Percentiles rank a stretch among this genome's conserved stretches.
phyloP scores from a whole-genome alignment of 768 basidiomycete species.

The Hericium alpestre region DNA sequence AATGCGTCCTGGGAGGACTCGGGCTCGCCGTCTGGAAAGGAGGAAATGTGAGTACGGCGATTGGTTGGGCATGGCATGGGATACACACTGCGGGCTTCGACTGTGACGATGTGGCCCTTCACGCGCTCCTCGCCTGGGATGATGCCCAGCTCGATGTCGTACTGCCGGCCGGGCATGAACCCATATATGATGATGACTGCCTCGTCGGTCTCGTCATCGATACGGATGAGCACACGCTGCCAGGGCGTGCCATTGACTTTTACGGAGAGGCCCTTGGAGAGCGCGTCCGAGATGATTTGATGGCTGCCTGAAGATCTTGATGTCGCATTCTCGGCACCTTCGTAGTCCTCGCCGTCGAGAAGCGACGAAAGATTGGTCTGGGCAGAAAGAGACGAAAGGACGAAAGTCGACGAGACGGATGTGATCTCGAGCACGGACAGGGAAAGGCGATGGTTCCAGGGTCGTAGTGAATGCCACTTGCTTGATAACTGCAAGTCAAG shows the following conservation, averaged over 20 bases:
- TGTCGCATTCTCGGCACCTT: conserved; percentile 22
- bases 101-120: conserved; percentile 54
- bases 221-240: conserved; percentile 69
- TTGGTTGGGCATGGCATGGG: too few species aligned
- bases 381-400: conserved; percentile 42
- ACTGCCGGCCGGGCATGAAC: conserved; percentile 78
- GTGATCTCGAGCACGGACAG: conserved; percentile 72
- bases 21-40: not conserved
- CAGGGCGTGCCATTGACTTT: conserved; percentile 73
- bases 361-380: conserved; percentile 16
- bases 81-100: conserved; percentile 32
- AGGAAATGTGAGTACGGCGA: too few species aligned
- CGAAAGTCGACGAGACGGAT: conserved; percentile 76
- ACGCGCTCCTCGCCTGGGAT: conserved; percentile 50
- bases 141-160: conserved; percentile 79
- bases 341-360: conserved; percentile 25
- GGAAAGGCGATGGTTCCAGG: conserved; percentile 64
- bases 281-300: conserved; percentile 48
- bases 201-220: conserved; percentile 74
- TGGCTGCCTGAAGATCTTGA: conserved; percentile 9
- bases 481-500: not conserved
- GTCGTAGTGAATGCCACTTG: conserved; percentile 64
- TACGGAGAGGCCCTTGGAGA: conserved; percentile 66
- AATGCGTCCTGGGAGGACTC: conserved; percentile 1
- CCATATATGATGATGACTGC: conserved; percentile 89